These are phyloP conservation scores for Ceratobasidium sp. DNA, from an alignment of 1,284 basidiomycete genomes.

Conservation along the genomic window DNA sequence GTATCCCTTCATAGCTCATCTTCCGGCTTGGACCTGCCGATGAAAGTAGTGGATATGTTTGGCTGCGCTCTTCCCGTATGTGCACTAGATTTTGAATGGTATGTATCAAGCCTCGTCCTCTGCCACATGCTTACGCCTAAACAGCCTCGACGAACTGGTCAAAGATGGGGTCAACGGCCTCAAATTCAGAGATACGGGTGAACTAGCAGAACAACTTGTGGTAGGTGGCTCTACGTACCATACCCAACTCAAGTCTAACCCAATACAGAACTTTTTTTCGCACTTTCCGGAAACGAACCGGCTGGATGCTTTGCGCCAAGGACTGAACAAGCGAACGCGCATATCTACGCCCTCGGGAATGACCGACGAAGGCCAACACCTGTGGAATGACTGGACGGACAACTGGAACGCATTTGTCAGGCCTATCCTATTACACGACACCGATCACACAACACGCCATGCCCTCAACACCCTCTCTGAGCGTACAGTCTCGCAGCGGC, in stretches of 20 bases:
- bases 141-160: constrained; percentile 88
- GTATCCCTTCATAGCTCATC: constrained; percentile 92
- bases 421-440: constrained; percentile 21
- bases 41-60: constrained; percentile 99
- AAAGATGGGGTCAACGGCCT: constrained; percentile 85
- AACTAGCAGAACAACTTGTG: constrained; percentile 80
- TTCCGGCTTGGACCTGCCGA: constrained; percentile 92
- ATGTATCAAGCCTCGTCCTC: constrained; percentile 51
- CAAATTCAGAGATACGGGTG: constrained; percentile 75
- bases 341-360: constrained; percentile 29
- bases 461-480: constrained; percentile 10
- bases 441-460: constrained; percentile 23
- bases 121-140: not conserved
- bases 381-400: constrained; percentile 42
- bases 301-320: constrained; percentile 64
- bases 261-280: constrained; percentile 66
- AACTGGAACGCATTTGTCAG: constrained; percentile 41
- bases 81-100: constrained; percentile 90
- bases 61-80: constrained; percentile 95
- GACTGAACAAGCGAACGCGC: constrained; percentile 12
- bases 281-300: constrained; percentile 70
- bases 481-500: constrained; percentile 5
- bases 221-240: constrained; percentile 59
- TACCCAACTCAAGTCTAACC: constrained; percentile 28
- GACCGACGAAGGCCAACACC: not conserved